Conservation (phyloP, 805 yeast species). For the Nakazawaea pomicola region DNA sequence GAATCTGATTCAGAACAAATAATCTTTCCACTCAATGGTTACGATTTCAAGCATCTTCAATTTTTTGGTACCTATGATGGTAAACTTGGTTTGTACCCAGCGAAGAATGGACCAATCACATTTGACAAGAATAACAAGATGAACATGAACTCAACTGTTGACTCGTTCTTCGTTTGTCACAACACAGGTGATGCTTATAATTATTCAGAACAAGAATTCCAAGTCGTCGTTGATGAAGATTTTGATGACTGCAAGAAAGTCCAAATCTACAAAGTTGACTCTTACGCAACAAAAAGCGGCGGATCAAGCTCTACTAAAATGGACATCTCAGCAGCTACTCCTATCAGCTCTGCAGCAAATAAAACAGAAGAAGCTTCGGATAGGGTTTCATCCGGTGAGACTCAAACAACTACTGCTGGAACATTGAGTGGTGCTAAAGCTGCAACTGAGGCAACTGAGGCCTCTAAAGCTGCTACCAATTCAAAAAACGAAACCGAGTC, state of each 20-base stretch:
- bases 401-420: background rate
- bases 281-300: no score
- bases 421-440: background rate
- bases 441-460: no score
- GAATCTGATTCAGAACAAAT: background rate
- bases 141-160: slow-evolving; percentile 24
- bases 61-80: slow-evolving; percentile 4
- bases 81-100: slow-evolving; percentile 1
- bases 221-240: slow-evolving; percentile 16
- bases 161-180: slow-evolving; percentile 35
- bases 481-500: no score
- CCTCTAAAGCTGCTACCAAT: no score
- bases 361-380: background rate
- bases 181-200: slow-evolving; percentile 39
- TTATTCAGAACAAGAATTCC: slow-evolving; percentile 26
- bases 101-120: slow-evolving; percentile 1
- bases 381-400: background rate
- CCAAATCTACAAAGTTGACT: background rate
- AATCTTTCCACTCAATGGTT: background rate
- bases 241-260: background rate
- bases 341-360: background rate
- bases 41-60: background rate
- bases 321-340: background rate
- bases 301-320: slow-evolving; percentile 1
- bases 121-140: slow-evolving; percentile 19